Base-by-base conservation (phyloP, 2,329 filamentous ascomycete species). In the Lasiodiplodia hormozganensis region DNA sequence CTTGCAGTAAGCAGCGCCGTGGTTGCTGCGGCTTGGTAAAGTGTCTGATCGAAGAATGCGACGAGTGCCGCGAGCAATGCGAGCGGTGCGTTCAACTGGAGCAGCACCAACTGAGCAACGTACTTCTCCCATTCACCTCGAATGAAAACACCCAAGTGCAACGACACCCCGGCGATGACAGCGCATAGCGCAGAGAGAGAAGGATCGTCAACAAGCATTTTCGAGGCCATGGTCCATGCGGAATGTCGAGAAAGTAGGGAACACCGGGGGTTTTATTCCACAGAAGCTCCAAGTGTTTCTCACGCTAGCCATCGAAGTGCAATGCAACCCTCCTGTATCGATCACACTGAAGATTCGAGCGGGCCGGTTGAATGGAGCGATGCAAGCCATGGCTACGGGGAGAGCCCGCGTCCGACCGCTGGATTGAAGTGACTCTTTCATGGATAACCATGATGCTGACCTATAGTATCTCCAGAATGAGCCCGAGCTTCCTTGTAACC, bases 41-140 rank as follows among this genome's bases (percentile, higher is more conserved):
- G n/a, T 2, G 31, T 5, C 47, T 28, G 23, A 6, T 31, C 25
- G 10, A 38, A 7, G 21, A 51, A 23, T 4, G 21, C 43, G 28
- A 28, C 43, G 11, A 64, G 60, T 18, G 14, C 11, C 7, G 34
- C 49, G 21, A 40, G 18, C 11, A 54, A 10, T 5, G 40, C 18
- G 23, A 21, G 16, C 21, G 62, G 49, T 1, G n/a, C 47, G 14
- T 4, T 10, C 0, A 54, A 1, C 2, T 40, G 47, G 23, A 54
- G 34, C 1, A 25, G 14, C 5, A 34, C 62, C n/a, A 65, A 49
- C 43, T 14, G 21, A 4, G n/a, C 11, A n/a, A 43, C 34, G 14
- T 25, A 23, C 25, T 54, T 52, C 18, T 65, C 62, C 62, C 62
- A 65, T 21, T 65, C 49, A 14, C 62, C 62, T 10, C 28, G 62